Evolutionary conservation across 164 flowering plant genomes (phyloP), one percentile per base, ranked within the genome.

Genomic region (Malania oleifera): DNA sequence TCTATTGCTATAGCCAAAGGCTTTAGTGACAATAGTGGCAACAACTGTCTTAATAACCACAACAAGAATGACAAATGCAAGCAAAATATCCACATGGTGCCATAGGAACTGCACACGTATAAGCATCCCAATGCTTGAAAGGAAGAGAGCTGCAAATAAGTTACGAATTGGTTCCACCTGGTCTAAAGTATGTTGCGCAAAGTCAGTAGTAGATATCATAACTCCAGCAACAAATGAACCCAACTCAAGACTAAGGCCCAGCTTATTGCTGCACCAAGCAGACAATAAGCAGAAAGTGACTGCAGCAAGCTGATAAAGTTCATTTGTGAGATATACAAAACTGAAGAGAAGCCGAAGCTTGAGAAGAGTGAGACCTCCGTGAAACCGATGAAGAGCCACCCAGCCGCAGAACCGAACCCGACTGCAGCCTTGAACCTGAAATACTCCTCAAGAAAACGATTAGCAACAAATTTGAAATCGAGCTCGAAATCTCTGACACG

Each of bases 101-200:
- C 97, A 93, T 13, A 93, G 74, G 66, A 93, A 90, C 26, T 88
- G 97, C 2, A 93, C 93, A 65, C 85, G 82, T 64, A 93, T 86
- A 54, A 93, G 97, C 99, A 93, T 83, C 56, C 99, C 99, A 74
- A 93, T 93, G 71, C 99, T 85, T 14, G 99, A 71, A 41, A 93
- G 92, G 66, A 93, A 93, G 53, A 93, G 88, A 64, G 99, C 99
- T 35, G 99, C 91, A 82, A 90, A 93, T 25, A 93, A 70, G 69
- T 93, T 93, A 26, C 99, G 91, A 47, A 93, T 90, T 52, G 97
- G 95, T 71, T 90, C 97, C 77, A 93, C 95, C 96, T 93, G 97
- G 50, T 86, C 95, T 46, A 83, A 68, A 49, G 99, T 90, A 78
- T 90, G 97, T 55, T 85, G 86, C 19, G 89, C 96, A 79, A 89